phyloP scores from a whole-genome alignment of 2,329 filamentous ascomycete genomes.

The Pezicula neosporulosa region DNA sequence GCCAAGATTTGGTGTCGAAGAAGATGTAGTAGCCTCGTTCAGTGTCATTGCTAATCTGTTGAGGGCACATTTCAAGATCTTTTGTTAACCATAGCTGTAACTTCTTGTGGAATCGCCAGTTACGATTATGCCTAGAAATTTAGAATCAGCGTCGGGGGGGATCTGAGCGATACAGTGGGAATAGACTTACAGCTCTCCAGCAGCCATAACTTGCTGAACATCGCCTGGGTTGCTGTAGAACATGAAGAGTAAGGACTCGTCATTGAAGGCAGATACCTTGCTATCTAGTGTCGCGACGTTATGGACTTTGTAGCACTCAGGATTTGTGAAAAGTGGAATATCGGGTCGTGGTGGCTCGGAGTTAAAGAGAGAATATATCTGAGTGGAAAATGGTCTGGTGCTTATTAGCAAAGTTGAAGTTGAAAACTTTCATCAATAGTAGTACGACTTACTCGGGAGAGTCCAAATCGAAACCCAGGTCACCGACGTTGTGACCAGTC shows the following conservation, averaged over 20 bases:
- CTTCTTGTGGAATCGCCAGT: slow-evolving; percentile 69
- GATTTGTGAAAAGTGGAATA: slow-evolving; percentile 53
- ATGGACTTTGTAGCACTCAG: slow-evolving; percentile 64
- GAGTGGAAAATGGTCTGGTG: slow-evolving; percentile 44
- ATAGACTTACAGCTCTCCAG: slow-evolving; percentile 54
- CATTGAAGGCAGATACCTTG: slow-evolving; percentile 64
- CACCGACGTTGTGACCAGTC: slow-evolving; percentile 54
- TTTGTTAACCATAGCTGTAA: slow-evolving; percentile 65
- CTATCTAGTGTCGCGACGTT: slow-evolving; percentile 63
- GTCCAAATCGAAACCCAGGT: slow-evolving; percentile 54
- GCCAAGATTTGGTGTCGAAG: slow-evolving; percentile 61
- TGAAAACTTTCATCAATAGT: background rate
- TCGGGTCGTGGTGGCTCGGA: slow-evolving; percentile 55
- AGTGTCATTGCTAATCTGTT: slow-evolving; percentile 52
- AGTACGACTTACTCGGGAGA: slow-evolving; percentile 49
- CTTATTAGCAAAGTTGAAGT: slow-evolving; percentile 16
- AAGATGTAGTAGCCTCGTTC: slow-evolving; percentile 66
- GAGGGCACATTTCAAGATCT: slow-evolving; percentile 62
- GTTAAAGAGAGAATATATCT: slow-evolving; percentile 60
- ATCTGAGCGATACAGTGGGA: background rate
- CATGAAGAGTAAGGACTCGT: slow-evolving; percentile 67
- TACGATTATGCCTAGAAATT: slow-evolving; percentile 50
- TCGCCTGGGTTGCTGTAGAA: slow-evolving; percentile 66
- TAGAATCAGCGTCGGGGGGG: slow-evolving; percentile 4
- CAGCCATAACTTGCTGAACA: slow-evolving; percentile 60